Evolutionary conservation across 305 asterid species (phyloP).

Genomic region (Fraxinus nigra): DNA sequence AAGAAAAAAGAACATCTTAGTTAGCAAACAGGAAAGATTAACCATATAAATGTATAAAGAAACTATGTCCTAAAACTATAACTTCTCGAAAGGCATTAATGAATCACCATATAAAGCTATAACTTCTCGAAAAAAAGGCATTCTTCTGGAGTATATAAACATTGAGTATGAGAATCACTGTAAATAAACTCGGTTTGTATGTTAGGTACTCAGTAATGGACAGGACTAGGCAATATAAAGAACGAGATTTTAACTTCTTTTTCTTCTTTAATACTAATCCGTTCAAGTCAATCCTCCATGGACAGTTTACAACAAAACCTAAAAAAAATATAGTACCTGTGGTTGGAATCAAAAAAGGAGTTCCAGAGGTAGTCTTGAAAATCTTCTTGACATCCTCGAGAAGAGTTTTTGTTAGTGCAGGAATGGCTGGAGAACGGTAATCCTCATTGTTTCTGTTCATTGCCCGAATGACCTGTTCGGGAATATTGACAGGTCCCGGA

Average conservation of each 20-base stretch:
- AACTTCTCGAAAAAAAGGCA: background rate
- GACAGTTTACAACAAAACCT: background rate
- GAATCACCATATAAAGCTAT: background rate
- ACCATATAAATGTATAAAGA: background rate
- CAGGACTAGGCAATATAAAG: background rate
- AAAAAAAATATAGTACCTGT: slow-evolving; percentile 52
- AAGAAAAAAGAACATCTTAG: background rate
- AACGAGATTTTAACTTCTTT: background rate
- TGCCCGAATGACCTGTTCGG: slow-evolving; percentile 91
- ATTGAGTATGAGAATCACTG: background rate
- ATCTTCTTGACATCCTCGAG: slow-evolving; percentile 92
- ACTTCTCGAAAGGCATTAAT: background rate
- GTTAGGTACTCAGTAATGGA: background rate
- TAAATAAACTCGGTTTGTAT: background rate
- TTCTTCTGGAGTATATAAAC: background rate
- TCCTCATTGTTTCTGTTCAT: slow-evolving; percentile 98
- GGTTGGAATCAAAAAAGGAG: slow-evolving; percentile 90
- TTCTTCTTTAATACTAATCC: background rate
- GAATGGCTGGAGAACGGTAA: slow-evolving; percentile 90
- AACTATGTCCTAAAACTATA: slow-evolving; percentile 2
- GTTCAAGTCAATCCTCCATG: background rate
- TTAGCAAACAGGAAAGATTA: slow-evolving; percentile 5
- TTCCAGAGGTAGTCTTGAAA: slow-evolving; percentile 89
- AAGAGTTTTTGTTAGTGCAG: slow-evolving; percentile 74
- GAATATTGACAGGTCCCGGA: slow-evolving; percentile 98